Base-by-base conservation (phyloP, 2,329 filamentous ascomycete genomes). In the Chaetomiaceae sp. region DNA sequence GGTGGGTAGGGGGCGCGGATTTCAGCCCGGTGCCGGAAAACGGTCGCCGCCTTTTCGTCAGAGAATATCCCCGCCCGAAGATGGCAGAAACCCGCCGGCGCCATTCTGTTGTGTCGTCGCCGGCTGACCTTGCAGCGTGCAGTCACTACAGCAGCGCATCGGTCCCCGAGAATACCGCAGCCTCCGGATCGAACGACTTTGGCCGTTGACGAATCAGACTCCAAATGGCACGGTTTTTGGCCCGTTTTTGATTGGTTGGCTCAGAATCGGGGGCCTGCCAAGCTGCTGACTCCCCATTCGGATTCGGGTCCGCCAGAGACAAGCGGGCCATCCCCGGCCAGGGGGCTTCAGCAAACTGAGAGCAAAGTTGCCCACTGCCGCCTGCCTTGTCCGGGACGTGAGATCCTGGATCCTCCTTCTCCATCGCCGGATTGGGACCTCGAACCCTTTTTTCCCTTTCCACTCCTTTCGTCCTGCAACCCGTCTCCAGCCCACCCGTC, bases 151-250 rank as follows among this genome's bases (percentile, higher is more conserved):
- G 27, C 43, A 11, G 15, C 25, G n/a, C 47, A 31, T 47, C 51
- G 47, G 29, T 0, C 22, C 12, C 43, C 47, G 37, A 51, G 42
- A 40, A 54, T 39, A 38, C 47, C 49, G 51, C 15, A 49, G 36
- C 38, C 39, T 47, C 57, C 59, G 51, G 51, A 53, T 61, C 59
- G 59, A 45, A 58, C 51, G 29, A 61, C 23, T 7, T 4, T 17
- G 14, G 11, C 14, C n/a, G 22, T 46, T n/a, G 39, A 47, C 60
- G 44, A 63, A 63, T 63, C 55, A 61, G 23, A 42, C 20, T 6
- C 4, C 7, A 23, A 9, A n/a, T 23, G 38, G 61, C 39, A 48
- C 51, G 33, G 57, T 58, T 59, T 47, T 33, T 54, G 25, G 3
- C 9, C n/a, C n/a, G 4, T 2, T 19, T 14, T 22, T 59, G 51